Evolutionary conservation across 495 filamentous ascomycete genomes (phyloP), one percentile per base, ranked within the genome.

Genomic region (Jackrogersella multiformis): DNA sequence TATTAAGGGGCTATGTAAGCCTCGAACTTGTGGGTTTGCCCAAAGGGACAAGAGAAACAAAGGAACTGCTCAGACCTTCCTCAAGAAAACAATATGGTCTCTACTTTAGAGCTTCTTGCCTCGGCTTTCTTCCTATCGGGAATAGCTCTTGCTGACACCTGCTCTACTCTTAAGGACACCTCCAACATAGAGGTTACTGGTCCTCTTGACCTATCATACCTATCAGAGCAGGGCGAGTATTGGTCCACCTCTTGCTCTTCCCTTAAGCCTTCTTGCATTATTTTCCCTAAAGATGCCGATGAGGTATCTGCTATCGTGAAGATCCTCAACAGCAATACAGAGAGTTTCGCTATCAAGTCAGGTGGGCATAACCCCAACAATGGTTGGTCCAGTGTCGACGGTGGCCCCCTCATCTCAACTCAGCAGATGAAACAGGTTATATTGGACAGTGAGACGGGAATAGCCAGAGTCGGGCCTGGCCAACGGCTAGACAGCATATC

Each of bases 401-500:
- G 75, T 15, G 86, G 86, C 6, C 73, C 86, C 7, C 79, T 85
- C 5, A 81, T 88, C 64, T 85, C 87, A 32, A 78, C 86, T 8
- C 66, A 69, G 32, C 67, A 61, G 1, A 56, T 87, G 7, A 77
- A 84, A 36, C 71, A 78, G 15, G 77, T 85, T 44, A 76, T 73
- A 8, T 61, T 84, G 3, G 78, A 82, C 12, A 70, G 73, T 10
- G 80, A 86, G 26, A 77, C 77, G 6, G 73, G 75, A 5, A 74
- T 81, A 8, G 75, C 82, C 1, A 64, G 66, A 5, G 69, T 87
- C 52, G 86, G 84, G 0, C 73, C 81, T 9, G 86, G 86, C 0
- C 78, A 78, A 49, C 73, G 74, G 3, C 82, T 84, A 73, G 78
- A 79, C 23, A 77, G 79, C 15, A 81, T 88, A 18, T 85, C 84